These are phyloP conservation scores for Cyclotella cryptica DNA, from an alignment of 108 stramenopile species.

Conservation along the genomic window DNA sequence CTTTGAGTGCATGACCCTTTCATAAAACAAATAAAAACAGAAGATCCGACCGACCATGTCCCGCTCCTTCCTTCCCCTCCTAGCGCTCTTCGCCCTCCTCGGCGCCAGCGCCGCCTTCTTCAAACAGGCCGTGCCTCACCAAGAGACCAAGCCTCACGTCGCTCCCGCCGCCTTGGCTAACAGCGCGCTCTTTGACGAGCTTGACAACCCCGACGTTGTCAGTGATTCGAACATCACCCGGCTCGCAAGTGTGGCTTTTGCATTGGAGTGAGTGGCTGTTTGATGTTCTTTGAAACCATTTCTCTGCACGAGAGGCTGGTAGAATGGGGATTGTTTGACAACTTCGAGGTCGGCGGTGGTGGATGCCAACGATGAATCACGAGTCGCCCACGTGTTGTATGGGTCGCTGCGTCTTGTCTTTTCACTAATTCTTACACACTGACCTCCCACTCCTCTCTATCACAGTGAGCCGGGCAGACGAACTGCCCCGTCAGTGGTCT, in stretches of 20 bases:
- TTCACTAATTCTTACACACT: not conserved
- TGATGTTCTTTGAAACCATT: not conserved
- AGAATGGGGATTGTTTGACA: no score
- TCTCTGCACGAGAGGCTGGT: no score
- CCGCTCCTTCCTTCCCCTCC: slow-evolving; percentile 25
- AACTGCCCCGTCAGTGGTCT: slow-evolving; percentile 77
- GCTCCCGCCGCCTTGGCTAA: not conserved
- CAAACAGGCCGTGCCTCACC: slow-evolving; percentile 41
- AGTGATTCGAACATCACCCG: no score
- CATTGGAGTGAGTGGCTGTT: slow-evolving; percentile 68
- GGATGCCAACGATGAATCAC: no score
- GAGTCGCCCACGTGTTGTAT: no score
- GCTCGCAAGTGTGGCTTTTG: slow-evolving; percentile 84
- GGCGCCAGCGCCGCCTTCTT: slow-evolving; percentile 39
- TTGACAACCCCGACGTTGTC: no score
- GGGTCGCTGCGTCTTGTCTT: not conserved
- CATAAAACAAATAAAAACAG: no score
- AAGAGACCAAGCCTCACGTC: slow-evolving; percentile 20
- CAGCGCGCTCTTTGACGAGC: no score
- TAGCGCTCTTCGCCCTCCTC: slow-evolving; percentile 30
- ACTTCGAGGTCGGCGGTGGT: no score
- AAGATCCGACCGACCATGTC: no score
- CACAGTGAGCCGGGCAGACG: slow-evolving; percentile 82
- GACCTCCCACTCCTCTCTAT: not conserved
- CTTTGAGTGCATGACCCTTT: no score